Evolutionary conservation across 2,329 filamentous ascomycete species (phyloP).

Genomic region (Huntiella omanensis): DNA sequence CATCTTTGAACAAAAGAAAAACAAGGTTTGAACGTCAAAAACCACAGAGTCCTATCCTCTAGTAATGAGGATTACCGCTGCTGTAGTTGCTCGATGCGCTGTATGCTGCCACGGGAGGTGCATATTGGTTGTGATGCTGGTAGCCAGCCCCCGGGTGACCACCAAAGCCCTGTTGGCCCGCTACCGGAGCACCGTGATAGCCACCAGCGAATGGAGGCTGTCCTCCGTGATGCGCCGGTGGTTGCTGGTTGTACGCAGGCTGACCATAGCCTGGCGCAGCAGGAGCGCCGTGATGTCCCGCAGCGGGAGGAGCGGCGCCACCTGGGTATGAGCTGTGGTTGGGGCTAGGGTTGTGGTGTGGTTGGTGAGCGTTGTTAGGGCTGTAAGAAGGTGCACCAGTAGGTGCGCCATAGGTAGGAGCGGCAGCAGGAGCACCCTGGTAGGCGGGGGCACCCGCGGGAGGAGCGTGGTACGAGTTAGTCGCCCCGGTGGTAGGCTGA

Average conservation of each 20-base stretch:
- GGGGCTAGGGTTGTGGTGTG: constrained; percentile 13
- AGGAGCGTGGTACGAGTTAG: constrained; percentile 5
- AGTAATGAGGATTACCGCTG: constrained; percentile 7
- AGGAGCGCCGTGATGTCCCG: constrained; percentile 14
- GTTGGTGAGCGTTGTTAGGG: constrained; percentile 8
- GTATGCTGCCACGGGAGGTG: constrained; percentile 10
- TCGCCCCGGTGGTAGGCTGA: background rate
- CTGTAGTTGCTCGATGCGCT: constrained; percentile 5
- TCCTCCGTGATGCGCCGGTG: constrained; percentile 12
- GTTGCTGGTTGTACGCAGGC: constrained; percentile 14
- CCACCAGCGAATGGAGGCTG: constrained; percentile 9
- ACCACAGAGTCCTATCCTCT: background rate
- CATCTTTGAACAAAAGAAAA: no score
- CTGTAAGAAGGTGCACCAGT: constrained; percentile 13
- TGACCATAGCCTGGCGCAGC: constrained; percentile 16
- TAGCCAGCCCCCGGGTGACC: constrained; percentile 11
- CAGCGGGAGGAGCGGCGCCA: background rate
- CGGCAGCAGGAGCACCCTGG: constrained; percentile 14
- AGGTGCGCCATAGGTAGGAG: constrained; percentile 15
- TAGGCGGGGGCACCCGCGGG: constrained; percentile 2
- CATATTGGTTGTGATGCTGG: constrained; percentile 14
- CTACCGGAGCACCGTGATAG: constrained; percentile 3
- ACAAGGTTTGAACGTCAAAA: no score
- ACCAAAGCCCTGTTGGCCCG: constrained; percentile 12
- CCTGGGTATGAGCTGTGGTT: constrained; percentile 10